Conservation (phyloP, 2,329 filamentous ascomycete genomes). For the Microcera coccophila region DNA sequence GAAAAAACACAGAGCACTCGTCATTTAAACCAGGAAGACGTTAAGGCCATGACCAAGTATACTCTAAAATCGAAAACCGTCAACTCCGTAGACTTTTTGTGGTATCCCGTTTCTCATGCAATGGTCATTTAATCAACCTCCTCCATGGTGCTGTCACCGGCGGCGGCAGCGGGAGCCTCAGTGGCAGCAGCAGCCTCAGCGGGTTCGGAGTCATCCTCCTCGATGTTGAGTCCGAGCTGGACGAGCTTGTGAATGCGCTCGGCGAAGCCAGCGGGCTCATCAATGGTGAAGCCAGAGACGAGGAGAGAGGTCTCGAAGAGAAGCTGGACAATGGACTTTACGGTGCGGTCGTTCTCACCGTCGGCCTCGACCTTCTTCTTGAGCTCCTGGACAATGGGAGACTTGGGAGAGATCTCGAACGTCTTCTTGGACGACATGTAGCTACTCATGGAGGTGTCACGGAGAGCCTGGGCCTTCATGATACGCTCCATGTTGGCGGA, state of each 20-base stretch:
- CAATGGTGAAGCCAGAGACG: slow-evolving; percentile 98
- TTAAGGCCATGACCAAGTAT: slow-evolving; percentile 33
- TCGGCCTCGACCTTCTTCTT: slow-evolving; percentile 99
- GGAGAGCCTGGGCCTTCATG: slow-evolving; percentile 99
- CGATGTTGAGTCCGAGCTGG: slow-evolving; percentile 93
- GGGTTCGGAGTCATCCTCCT: slow-evolving; percentile 77
- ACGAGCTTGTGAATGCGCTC: slow-evolving; percentile 99
- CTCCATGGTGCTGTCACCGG: slow-evolving; percentile 96
- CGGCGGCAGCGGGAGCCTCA: slow-evolving; percentile 55
- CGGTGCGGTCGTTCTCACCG: slow-evolving; percentile 96
- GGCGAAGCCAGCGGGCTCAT: slow-evolving; percentile 95
- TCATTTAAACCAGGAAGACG: slow-evolving; percentile 31
- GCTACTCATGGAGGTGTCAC: slow-evolving; percentile 98
- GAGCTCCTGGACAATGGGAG: slow-evolving; percentile 95
- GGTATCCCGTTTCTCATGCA: slow-evolving; percentile 34
- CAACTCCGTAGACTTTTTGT: slow-evolving; percentile 44
- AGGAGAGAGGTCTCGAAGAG: slow-evolving; percentile 98
- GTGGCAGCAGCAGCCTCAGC: slow-evolving; percentile 53
- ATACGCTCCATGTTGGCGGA: slow-evolving; percentile 99
- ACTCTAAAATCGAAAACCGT: slow-evolving; percentile 32
- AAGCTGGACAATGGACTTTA: slow-evolving; percentile 98
- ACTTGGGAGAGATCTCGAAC: slow-evolving; percentile 99
- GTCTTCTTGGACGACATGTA: slow-evolving; percentile 99
- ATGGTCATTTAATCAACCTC: slow-evolving; percentile 81
- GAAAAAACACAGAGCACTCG: slow-evolving; percentile 23